These are phyloP conservation scores for Pyropia haitanensis DNA, from an alignment of 23 red algal genomes.

Conservation along the genomic window DNA sequence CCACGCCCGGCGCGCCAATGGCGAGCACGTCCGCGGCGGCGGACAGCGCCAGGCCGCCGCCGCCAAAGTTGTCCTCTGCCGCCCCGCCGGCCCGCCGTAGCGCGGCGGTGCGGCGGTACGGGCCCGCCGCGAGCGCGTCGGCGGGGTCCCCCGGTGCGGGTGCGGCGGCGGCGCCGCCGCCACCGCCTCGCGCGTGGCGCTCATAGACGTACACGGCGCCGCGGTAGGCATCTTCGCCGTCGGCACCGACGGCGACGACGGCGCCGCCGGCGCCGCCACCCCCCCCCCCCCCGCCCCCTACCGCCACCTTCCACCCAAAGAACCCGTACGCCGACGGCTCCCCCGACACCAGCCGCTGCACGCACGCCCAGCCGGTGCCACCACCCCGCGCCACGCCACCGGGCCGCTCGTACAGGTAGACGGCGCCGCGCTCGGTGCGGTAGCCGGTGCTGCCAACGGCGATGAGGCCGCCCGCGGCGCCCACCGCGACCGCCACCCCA, in stretches of 20 bases:
- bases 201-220: slow-evolving; percentile 43
- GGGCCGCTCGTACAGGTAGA: slow-evolving; percentile 28
- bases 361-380: slow-evolving; percentile 7
- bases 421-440: slow-evolving; percentile 23
- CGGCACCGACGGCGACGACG: slow-evolving; percentile 35
- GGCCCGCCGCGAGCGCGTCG: no score
- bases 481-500: slow-evolving; percentile 27
- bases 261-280: slow-evolving; percentile 1
- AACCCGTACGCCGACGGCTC: slow-evolving; percentile 26
- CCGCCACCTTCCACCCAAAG: slow-evolving; percentile 45
- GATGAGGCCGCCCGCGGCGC: slow-evolving; percentile 11
- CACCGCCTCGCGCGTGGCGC: no score
- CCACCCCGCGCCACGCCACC: neutral
- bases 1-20: slow-evolving; percentile 36
- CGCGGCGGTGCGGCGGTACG: no score
- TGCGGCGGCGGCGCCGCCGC: no score
- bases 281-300: neutral
- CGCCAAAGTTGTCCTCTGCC: slow-evolving; percentile 48
- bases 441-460: slow-evolving; percentile 40
- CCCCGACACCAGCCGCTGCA: slow-evolving; percentile 29
- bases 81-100: no score
- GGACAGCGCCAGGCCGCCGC: slow-evolving; percentile 24
- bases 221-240: slow-evolving; percentile 57
- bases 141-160: no score
- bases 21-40: slow-evolving; percentile 21